Conservation (phyloP, 225 moss, liverwort and hornwort genomes). For the Marchantia polymorpha region DNA sequence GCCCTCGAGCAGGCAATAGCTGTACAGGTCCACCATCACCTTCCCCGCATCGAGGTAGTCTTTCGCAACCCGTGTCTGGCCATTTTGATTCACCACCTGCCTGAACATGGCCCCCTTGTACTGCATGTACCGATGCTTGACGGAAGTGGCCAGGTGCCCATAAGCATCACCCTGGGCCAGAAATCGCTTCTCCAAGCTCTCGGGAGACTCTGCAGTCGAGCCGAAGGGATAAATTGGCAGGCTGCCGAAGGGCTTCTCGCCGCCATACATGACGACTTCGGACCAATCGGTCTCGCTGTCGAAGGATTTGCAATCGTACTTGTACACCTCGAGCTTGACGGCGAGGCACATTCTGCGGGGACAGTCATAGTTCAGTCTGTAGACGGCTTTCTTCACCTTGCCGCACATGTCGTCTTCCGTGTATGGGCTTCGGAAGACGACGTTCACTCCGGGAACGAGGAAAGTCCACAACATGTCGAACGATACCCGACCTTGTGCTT, state of each 20-base stretch:
- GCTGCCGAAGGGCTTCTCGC: background rate
- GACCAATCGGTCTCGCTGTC: background rate
- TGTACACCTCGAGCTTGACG: background rate
- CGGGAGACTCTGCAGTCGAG: background rate
- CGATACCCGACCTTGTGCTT: background rate
- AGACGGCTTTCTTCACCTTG: constrained; percentile 3
- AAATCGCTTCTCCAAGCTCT: background rate
- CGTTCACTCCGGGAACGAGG: background rate
- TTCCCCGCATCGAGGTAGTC: constrained; percentile 31
- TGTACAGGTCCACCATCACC: constrained; percentile 37
- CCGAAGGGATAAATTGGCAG: background rate
- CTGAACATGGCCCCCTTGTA: constrained; percentile 5
- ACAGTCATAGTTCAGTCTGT: background rate
- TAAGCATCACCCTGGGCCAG: background rate
- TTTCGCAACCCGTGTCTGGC: background rate
- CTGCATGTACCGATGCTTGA: constrained; percentile 10
- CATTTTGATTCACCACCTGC: no score
- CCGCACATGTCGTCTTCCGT: constrained; percentile 6
- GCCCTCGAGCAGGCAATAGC: constrained; percentile 22
- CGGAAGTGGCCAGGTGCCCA: background rate
- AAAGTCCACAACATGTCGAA: constrained; percentile 15
- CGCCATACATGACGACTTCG: background rate
- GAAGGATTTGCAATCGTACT: constrained; percentile 12
- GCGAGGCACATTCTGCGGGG: background rate
- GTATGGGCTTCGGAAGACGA: background rate